These are phyloP conservation scores for Ophiostoma sp. DNA, from an alignment of 2,329 filamentous ascomycete genomes.

Conservation along the genomic window DNA sequence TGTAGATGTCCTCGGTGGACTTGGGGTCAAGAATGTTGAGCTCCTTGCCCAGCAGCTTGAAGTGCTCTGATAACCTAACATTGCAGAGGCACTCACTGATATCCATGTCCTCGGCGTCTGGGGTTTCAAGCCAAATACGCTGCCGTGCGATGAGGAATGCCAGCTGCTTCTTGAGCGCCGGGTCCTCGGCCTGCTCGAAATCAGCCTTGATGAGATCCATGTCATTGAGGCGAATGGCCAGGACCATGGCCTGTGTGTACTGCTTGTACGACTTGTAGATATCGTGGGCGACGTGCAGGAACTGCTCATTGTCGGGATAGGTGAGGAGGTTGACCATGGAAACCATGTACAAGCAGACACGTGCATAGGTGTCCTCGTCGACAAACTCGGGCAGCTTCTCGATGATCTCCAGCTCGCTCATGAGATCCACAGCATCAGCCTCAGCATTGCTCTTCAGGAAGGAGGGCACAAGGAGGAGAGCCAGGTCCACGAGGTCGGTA, in stretches of 20 bases:
- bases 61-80: slow-evolving; percentile 80
- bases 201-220: slow-evolving; percentile 71
- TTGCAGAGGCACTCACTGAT: slow-evolving; percentile 86
- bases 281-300: slow-evolving; percentile 84
- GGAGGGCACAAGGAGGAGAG: slow-evolving; percentile 78
- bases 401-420: slow-evolving; percentile 97
- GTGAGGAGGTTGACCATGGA: slow-evolving; percentile 98
- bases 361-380: slow-evolving; percentile 86
- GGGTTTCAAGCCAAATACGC: slow-evolving; percentile 67
- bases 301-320: slow-evolving; percentile 94
- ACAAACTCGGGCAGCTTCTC: slow-evolving; percentile 83
- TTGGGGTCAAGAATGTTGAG: slow-evolving; percentile 96
- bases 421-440: slow-evolving; percentile 91
- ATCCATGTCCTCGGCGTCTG: slow-evolving; percentile 51
- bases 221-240: slow-evolving; percentile 92
- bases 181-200: slow-evolving; percentile 74
- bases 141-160: slow-evolving; percentile 89
- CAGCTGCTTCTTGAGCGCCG: slow-evolving; percentile 83
- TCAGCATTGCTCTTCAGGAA: slow-evolving; percentile 97
- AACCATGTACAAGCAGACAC: slow-evolving; percentile 96
- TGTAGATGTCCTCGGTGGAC: slow-evolving; percentile 97
- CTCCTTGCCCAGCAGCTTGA: slow-evolving; percentile 90
- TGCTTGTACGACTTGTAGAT: slow-evolving; percentile 94
- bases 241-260: slow-evolving; percentile 84
- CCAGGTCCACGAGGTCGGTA: slow-evolving; percentile 79